Conservation (phyloP, 257 asterid species). For the Datura wrightii region DNA sequence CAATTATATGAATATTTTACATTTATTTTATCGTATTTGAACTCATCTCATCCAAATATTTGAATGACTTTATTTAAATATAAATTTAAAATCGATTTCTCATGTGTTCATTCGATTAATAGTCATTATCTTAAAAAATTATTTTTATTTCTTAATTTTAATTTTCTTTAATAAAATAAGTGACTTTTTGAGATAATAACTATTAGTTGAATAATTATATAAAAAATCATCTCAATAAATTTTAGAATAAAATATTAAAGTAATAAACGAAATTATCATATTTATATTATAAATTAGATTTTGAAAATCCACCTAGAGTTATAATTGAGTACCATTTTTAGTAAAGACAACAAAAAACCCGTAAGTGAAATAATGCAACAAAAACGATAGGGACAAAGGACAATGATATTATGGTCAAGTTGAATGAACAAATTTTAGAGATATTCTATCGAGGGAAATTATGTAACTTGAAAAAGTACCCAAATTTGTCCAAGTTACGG, state of each 20-base stretch:
- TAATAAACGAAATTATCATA: background rate
- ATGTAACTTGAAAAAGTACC: background rate
- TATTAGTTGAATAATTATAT: no score
- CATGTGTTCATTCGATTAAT: no score
- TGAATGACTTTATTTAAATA: background rate
- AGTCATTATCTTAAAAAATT: no score
- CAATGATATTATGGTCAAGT: background rate
- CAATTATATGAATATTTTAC: no score
- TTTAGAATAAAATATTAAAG: background rate
- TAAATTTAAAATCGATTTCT: no score
- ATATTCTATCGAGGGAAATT: background rate
- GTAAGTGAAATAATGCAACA: conserved; percentile 12
- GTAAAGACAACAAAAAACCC: background rate
- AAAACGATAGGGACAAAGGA: background rate
- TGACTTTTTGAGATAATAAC: no score
- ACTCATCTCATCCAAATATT: background rate
- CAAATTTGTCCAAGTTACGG: background rate
- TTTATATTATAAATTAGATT: background rate
- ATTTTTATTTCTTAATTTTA: no score
- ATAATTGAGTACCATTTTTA: background rate
- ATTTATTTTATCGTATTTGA: no score
- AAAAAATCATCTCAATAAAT: no score
- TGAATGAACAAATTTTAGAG: background rate
- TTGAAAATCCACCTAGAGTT: background rate
- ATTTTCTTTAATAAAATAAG: no score